phyloP scores from a whole-genome alignment of 768 basidiomycete species.

The Atractiella rhizophila region DNA sequence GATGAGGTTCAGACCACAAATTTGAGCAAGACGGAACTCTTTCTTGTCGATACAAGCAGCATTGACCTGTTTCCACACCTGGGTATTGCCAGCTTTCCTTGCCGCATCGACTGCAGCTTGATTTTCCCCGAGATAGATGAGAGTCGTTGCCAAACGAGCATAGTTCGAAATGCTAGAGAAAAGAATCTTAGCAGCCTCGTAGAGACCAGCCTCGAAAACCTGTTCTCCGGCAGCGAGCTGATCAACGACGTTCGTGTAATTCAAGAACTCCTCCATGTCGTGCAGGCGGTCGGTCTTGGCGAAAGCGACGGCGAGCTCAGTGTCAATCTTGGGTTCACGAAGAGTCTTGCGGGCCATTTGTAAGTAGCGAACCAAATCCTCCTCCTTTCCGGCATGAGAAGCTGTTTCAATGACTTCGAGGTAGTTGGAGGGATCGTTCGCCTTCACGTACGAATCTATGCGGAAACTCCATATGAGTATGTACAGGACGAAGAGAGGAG shows the following conservation, averaged over 20 bases:
- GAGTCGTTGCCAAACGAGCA: constrained; percentile 88
- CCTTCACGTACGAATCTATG: constrained; percentile 88
- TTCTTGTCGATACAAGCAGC: constrained; percentile 91
- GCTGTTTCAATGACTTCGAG: constrained; percentile 88
- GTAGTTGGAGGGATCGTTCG: constrained; percentile 80
- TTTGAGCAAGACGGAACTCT: constrained; percentile 93
- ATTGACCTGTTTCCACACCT: constrained; percentile 99
- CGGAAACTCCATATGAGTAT: neutral
- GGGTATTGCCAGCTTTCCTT: constrained; percentile 96
- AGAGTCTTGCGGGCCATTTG: constrained; percentile 97
- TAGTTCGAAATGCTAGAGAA: constrained; percentile 97
- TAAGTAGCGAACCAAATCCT: constrained; percentile 84
- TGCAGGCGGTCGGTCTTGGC: constrained; percentile 71
- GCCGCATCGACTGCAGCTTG: constrained; percentile 96
- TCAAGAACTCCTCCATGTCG: constrained; percentile 98
- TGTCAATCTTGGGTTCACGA: constrained; percentile 92
- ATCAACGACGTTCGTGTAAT: constrained; percentile 96
- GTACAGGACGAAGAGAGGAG: constrained; percentile 1
- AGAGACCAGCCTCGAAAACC: constrained; percentile 93
- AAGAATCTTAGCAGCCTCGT: constrained; percentile 83
- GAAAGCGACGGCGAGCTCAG: constrained; percentile 90
- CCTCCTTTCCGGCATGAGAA: constrained; percentile 67
- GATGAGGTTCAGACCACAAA: constrained; percentile 92
- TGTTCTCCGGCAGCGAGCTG: constrained; percentile 93
- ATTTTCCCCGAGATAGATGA: constrained; percentile 94